These are phyloP conservation scores for Pichia sp. DNA, from an alignment of 1,139 yeast genomes.

Conservation along the genomic window DNA sequence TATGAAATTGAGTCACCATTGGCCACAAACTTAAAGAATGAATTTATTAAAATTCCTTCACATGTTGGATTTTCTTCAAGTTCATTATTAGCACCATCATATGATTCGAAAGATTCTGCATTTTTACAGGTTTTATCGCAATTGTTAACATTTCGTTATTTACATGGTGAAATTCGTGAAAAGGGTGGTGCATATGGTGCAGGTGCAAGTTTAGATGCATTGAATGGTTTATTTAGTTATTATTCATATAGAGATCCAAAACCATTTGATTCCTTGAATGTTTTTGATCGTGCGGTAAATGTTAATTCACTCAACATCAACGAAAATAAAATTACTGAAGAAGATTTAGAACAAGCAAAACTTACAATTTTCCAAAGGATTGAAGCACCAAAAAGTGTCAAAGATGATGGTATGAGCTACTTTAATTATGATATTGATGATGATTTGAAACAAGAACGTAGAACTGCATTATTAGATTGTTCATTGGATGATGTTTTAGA, in stretches of 20 bases:
- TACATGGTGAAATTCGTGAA: slow-evolving; percentile 88
- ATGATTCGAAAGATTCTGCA: slow-evolving; percentile 72
- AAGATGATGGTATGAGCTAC: slow-evolving; percentile 63
- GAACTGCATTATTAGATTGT: slow-evolving; percentile 67
- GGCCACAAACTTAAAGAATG: slow-evolving; percentile 13
- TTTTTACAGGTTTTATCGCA: slow-evolving; percentile 77
- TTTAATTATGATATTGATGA: slow-evolving; percentile 71
- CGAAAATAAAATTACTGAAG: slow-evolving; percentile 36
- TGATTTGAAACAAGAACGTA: slow-evolving; percentile 72
- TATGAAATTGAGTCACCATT: slow-evolving; percentile 9
- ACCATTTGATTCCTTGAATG: slow-evolving; percentile 59
- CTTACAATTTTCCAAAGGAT: slow-evolving; percentile 82
- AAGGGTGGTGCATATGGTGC: slow-evolving; percentile 99
- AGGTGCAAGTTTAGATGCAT: slow-evolving; percentile 76
- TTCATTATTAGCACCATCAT: slow-evolving; percentile 62
- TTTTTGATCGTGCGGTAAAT: slow-evolving; percentile 52
- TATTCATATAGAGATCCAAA: slow-evolving; percentile 95
- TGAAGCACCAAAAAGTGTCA: slow-evolving; percentile 83
- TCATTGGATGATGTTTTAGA: slow-evolving; percentile 52
- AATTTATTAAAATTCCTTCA: slow-evolving; percentile 70
- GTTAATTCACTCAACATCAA: slow-evolving; percentile 45
- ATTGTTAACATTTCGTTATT: slow-evolving; percentile 69
- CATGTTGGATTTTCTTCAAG: slow-evolving; percentile 83
- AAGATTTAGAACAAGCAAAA: slow-evolving; percentile 83
- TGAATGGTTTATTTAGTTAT: slow-evolving; percentile 74